phyloP scores from a whole-genome alignment of 129 eudicot genomes.

The Smallanthus sonchifolius region DNA sequence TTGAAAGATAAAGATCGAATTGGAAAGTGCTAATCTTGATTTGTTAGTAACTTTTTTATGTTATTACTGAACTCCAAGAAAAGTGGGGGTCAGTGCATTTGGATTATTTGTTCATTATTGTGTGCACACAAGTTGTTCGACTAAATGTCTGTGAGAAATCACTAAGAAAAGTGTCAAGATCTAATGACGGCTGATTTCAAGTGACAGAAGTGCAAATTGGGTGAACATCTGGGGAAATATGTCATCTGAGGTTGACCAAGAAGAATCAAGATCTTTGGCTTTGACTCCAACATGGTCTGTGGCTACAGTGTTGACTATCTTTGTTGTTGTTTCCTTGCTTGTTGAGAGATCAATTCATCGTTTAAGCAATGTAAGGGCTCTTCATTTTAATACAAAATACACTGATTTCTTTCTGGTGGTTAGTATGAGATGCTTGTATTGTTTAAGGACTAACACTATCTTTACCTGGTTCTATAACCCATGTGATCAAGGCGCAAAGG shows the following conservation, averaged over 20 bases:
- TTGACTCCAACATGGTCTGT: constrained; percentile 99
- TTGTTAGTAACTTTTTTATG: background rate
- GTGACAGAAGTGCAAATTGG: constrained; percentile 6
- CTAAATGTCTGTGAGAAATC: constrained; percentile 15
- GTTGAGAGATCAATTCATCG: constrained; percentile 93
- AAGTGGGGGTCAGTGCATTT: constrained; percentile 10
- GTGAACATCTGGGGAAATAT: constrained; percentile 12
- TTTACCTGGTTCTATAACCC: background rate
- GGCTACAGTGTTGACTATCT: constrained; percentile 85
- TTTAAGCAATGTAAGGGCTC: constrained; percentile 65
- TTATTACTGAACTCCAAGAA: constrained; percentile 1
- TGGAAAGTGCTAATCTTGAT: constrained; percentile 19
- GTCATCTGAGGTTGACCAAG: constrained; percentile 33
- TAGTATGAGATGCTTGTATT: background rate
- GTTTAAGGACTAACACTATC: background rate
- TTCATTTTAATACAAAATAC: background rate
- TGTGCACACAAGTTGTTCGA: constrained; percentile 23
- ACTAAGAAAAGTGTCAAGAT: background rate
- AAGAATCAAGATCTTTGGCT: constrained; percentile 87
- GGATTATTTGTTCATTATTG: constrained; percentile 2
- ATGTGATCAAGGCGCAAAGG: background rate
- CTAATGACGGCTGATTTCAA: too few species aligned
- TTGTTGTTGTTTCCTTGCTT: constrained; percentile 93
- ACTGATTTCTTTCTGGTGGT: background rate
- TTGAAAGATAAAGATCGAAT: constrained; percentile 13